Evolutionary conservation across 192 early-diverging fungal genomes (phyloP), one percentile per base, ranked within the genome.

Genomic region (Paraglomus brasilianum): DNA sequence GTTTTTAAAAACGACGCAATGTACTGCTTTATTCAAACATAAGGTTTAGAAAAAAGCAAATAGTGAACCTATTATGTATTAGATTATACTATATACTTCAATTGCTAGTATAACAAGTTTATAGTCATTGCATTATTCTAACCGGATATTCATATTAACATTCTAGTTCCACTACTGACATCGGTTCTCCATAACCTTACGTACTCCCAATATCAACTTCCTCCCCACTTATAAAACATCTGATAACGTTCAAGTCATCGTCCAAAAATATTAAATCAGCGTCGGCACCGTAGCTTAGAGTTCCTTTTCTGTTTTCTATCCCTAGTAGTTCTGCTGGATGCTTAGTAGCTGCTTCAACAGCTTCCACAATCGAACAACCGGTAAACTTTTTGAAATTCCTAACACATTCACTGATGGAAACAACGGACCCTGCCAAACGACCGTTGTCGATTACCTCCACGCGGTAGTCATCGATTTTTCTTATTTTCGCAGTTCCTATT

Each of bases 351-450:
- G 89, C 87, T 55, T 92, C 91, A 44, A 94, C 77, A 5, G 91
- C 92, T 72, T 94, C 90, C 22, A 92, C 85, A 22, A 88, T 62
- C 11, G 84, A 84, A 44, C 89, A 92, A 1, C 85, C 86, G 10
- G 91, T 91, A 71, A 91, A 94, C 46, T 84, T 77, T 49, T 82
- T 80, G 75, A 94, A 91, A 71, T 94, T 94, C 52, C 84, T 81
- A 57, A 94, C 83, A 73, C 91, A 92, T 19, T 82, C 82, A 60
- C 88, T 83, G 71, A 92, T 83, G 2, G 86, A 84, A 36, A 86
- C 80, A 2, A 87, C 85, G 11, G 82, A 72, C 47, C 92, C 92
- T 5, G 92, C 91, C 52, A 94, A 74, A 8, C 89, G 92, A 56
- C 83, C 79, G 2, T 90, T 92, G 17, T 86, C 91, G 53, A 87